These are phyloP conservation scores for Syzygium oleosum DNA, from an alignment of 345 rosid species.

Conservation along the genomic window DNA sequence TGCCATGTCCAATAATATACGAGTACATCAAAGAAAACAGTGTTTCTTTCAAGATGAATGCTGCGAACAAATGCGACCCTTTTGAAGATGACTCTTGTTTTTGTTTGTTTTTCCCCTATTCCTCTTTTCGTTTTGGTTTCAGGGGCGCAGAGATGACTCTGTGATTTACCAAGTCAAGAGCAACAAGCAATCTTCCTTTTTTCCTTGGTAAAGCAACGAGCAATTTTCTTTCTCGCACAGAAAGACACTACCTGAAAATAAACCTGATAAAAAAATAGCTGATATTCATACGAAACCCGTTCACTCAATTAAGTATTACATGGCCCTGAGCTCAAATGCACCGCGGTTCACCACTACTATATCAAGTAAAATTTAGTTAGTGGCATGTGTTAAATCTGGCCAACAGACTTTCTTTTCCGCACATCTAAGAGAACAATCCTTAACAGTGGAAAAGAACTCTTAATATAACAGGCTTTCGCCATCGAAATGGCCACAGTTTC, in stretches of 20 bases:
- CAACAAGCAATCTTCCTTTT: too few relatives aligned
- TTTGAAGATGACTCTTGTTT: background rate
- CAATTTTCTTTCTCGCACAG: too few relatives aligned
- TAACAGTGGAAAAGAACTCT: background rate
- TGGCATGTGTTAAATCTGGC: background rate
- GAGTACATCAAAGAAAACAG: background rate
- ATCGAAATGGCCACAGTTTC: background rate
- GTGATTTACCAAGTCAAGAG: too few relatives aligned
- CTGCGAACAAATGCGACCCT: too few relatives aligned
- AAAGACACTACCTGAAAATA: too few relatives aligned
- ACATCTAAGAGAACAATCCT: background rate
- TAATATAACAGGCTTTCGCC: background rate
- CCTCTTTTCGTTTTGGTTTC: background rate
- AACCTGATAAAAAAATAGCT: too few relatives aligned
- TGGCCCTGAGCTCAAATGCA: background rate
- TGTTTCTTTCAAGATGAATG: too few relatives aligned
- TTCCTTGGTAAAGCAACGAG: too few relatives aligned
- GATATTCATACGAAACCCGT: too few relatives aligned
- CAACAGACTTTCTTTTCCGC: background rate
- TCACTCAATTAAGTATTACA: background rate
- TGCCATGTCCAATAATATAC: background rate
- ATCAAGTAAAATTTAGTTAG: background rate
- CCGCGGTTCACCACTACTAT: background rate
- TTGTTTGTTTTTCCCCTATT: background rate
- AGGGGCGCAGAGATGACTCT: too few relatives aligned